Base-by-base conservation (phyloP, 805 yeast genomes). In the Kazachstania martiniae region DNA sequence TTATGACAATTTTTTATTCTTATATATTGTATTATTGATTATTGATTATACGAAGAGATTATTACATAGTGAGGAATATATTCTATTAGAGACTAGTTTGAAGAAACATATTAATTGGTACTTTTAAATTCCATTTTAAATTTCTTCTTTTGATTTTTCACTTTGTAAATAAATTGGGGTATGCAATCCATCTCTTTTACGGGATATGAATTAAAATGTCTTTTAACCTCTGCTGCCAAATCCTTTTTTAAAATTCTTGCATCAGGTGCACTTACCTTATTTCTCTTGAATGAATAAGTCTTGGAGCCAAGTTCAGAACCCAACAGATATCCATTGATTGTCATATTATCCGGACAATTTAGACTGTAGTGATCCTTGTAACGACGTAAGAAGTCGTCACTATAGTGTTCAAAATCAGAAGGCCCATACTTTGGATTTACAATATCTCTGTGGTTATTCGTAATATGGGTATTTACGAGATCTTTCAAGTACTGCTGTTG, bases 161-260 rank as follows among this genome's bases (percentile, higher is more conserved):
- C 86, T 46, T 82, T 77, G 60, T 89, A 91, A 34, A 91, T 65
- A 52, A 89, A 91, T 47, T 82, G 86, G 23, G 95, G 84, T 25
- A 89, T 75, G 21, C 81, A 74, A 46, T 89, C 97, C 36, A 78
- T 74, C 49, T 89, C 98, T 44, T 82, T 75, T 3, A 75, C 74
- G 9, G 70, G 66, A 28, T 64, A 66, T 7, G 58, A 45, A 41
- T 66, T 46, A 44, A 87, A 84, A 55, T 89, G 96, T 34, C 68
- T 70, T 56, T 74, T 77, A 17, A 77, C 74, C 17, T 66, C 67
- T 2, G 53, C 55, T 0, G 84, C 79, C 21, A 79, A 64, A 39
- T 75, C 82, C 3, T 60, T 60, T 51, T 77, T 80, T 29, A 74
- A 48, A 7, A 77, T 63, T 28, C 83, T 49, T 29, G 63, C 63